Evolutionary conservation across 306 rosid species (phyloP), one percentile per base, ranked within the genome.

Genomic region (Cicer chorassanicum): DNA sequence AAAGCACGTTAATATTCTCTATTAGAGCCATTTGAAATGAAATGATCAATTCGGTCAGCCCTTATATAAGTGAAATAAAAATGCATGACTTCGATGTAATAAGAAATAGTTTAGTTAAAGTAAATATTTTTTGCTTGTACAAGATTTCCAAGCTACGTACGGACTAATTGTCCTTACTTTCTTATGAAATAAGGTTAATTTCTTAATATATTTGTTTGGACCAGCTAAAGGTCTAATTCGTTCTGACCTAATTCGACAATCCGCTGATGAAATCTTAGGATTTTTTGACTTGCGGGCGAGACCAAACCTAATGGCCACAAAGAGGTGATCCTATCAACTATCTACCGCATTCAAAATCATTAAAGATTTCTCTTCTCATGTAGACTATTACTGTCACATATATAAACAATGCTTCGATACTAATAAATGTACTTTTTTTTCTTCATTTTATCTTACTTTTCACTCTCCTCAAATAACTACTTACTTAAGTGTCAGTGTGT

Each of bases 1-100:
- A 67, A 81, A 78, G 12, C 79, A 84, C 85, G 83, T 60, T 60
- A 60, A 60, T 29, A 29, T 29, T 84, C 19, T 19, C 48, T 70
- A 70, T 1, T 21, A 42, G 54, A 67, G 38, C 40, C 43, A 59
- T 21, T 8, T 0, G 8, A 66, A 66, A 73, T 9, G 29, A 65
- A 51, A 79, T 44, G 4, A 60, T 13, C 42, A 36, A 72, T n/a
- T 19, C 36, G 74, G 39, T 49, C 73, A 15, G 46, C 21, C n/a
- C 40, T 45, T 43, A 57, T 29, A 51, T 54, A 54, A 54, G 34
- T 36, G 61, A 54, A 54, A 18, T 12, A 12, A 24, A 41, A n/a
- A 24, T 5, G 19, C 34, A 62, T 11, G 45, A 49, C 14, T 70
- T 71, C 0, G 11, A 34, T 65, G 48, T 48, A 7, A 38, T 44